Conservation (phyloP, 805 yeast species). For the Monosporozyma yasuniensis region DNA sequence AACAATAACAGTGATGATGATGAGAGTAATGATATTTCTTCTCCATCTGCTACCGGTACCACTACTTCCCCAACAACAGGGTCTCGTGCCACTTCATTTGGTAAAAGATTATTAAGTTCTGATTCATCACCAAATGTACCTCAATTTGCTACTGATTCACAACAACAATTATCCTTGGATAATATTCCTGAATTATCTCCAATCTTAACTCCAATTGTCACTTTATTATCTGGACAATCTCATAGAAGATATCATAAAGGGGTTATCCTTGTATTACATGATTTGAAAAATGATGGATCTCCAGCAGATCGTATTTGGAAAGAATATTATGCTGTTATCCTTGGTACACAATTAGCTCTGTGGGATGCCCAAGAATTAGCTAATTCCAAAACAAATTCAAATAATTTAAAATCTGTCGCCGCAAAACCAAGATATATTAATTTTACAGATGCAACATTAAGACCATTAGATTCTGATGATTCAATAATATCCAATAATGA, state of each 20-base stretch:
- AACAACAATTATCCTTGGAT: not conserved
- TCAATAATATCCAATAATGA: slow-evolving; percentile 41
- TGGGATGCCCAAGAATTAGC: slow-evolving; percentile 76
- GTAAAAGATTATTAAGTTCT: slow-evolving; percentile 5
- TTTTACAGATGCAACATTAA: slow-evolving; percentile 80
- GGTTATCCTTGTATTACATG: slow-evolving; percentile 62
- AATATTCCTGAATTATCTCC: slow-evolving; percentile 25
- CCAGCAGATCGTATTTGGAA: slow-evolving; percentile 81
- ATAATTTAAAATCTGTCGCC: slow-evolving; percentile 39
- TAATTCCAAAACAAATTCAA: slow-evolving; percentile 14
- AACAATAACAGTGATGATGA: not conserved
- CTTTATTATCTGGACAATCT: slow-evolving; percentile 61
- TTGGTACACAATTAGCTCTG: slow-evolving; percentile 84
- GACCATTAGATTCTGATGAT: slow-evolving; percentile 59
- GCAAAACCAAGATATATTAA: slow-evolving; percentile 80
- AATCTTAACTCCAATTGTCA: slow-evolving; percentile 55
- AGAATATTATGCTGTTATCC: slow-evolving; percentile 83
- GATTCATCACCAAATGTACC: slow-evolving; percentile 9
- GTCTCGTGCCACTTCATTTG: slow-evolving; percentile 3
- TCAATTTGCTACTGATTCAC: slow-evolving; percentile 1
- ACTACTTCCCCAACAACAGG: not conserved
- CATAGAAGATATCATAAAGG: slow-evolving; percentile 72
- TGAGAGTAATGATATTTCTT: not conserved
- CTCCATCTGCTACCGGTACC: not conserved
- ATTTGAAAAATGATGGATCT: slow-evolving; percentile 73